Conservation (phyloP, 75 land plant species). For the Chamaecyparis obtusa region DNA sequence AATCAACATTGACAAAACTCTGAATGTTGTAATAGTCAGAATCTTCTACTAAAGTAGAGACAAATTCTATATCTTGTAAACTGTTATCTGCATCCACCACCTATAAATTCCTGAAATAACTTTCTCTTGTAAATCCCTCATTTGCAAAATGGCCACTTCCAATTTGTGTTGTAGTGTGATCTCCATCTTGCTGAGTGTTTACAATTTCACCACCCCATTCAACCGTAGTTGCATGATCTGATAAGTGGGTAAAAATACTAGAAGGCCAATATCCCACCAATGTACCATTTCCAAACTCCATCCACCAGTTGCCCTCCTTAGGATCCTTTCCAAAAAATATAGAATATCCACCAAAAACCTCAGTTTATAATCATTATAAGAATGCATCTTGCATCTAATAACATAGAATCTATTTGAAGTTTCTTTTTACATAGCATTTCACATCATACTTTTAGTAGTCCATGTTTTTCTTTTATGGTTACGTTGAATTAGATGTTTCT, state of each 20-base stretch:
- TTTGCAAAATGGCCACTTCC: constrained; percentile 84
- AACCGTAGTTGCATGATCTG: constrained; percentile 76
- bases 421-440: no score
- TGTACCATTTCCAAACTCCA: constrained; percentile 65
- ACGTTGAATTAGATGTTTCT: no score
- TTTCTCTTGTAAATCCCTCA: constrained; percentile 65
- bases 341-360: not conserved
- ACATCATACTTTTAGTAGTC: no score
- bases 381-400: not conserved
- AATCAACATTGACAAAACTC: constrained; percentile 48
- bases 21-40: constrained; percentile 67
- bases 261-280: constrained; percentile 94
- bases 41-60: constrained; percentile 70
- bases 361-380: not conserved
- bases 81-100: constrained; percentile 73
- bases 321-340: constrained; percentile 47
- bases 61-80: constrained; percentile 33
- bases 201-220: constrained; percentile 98
- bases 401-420: no score
- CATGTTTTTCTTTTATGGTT: no score
- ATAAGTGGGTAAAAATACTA: constrained; percentile 70
- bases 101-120: constrained; percentile 75
- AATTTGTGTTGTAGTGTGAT: constrained; percentile 86
- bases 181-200: constrained; percentile 44
- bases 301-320: constrained; percentile 85